Evolutionary conservation across 371 early-diverging fungal genomes (phyloP).

Genomic region (Apophysomyces variabilis): DNA sequence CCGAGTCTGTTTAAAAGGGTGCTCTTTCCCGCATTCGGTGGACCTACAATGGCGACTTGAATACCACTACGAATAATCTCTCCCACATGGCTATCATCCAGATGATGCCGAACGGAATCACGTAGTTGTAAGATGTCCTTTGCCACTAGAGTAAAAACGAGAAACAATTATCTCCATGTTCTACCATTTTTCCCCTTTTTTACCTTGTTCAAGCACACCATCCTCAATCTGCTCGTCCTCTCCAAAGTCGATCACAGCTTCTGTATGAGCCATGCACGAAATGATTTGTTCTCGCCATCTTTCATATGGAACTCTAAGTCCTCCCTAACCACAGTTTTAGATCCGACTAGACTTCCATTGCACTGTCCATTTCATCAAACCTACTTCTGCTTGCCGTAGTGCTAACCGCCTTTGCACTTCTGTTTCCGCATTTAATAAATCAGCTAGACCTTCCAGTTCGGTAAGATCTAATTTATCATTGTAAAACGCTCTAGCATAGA

Average conservation of each 20-base stretch:
- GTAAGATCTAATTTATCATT: conserved; percentile 83
- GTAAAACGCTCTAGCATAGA: conserved; percentile 65
- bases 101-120: conserved; percentile 53
- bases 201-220: conserved; percentile 63
- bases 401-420: conserved; percentile 76
- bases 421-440: conserved; percentile 84
- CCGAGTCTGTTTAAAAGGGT: conserved; percentile 74
- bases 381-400: conserved; percentile 71
- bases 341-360: too few species aligned
- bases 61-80: conserved; percentile 79
- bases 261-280: conserved; percentile 66
- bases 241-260: conserved; percentile 85
- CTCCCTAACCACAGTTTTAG: conserved; percentile 48
- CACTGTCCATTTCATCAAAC: neutral
- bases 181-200: neutral
- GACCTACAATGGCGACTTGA: conserved; percentile 75
- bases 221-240: conserved; percentile 86
- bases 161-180: neutral
- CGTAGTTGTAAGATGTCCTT: conserved; percentile 23
- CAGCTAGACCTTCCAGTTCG: conserved; percentile 79
- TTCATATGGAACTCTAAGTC: conserved; percentile 64
- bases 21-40: conserved; percentile 87
- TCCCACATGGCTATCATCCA: conserved; percentile 71
- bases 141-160: conserved; percentile 11
- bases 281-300: conserved; percentile 69